These are phyloP conservation scores for Lolium perenne DNA, from an alignment of 176 grass and related monocot species.

Conservation along the genomic window DNA sequence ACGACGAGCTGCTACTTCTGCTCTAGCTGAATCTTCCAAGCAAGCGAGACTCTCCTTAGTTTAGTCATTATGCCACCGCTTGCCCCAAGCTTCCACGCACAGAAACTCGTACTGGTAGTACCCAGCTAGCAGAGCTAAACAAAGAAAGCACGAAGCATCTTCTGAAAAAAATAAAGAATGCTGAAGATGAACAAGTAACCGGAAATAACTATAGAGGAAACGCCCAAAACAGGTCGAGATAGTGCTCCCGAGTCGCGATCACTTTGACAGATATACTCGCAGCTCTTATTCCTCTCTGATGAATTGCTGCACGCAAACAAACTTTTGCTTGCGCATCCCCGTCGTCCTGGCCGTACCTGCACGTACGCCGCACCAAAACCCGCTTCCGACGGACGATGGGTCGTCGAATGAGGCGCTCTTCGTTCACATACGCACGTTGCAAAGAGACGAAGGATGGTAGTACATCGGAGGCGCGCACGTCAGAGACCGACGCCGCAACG, in stretches of 20 bases:
- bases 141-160: not conserved
- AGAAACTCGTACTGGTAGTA: not conserved
- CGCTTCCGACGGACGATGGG: constrained; percentile 9
- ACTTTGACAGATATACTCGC: not conserved
- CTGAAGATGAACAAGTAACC: no score
- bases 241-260: not conserved
- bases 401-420: not conserved
- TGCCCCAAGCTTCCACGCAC: constrained; percentile 19
- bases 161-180: not conserved
- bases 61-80: not conserved
- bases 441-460: not conserved
- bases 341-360: no score
- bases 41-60: constrained; percentile 34
- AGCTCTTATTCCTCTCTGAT: no score
- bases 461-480: constrained; percentile 7
- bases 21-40: constrained; percentile 28
- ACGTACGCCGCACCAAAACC: not conserved
- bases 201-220: not conserved
- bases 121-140: not conserved
- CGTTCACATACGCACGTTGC: not conserved
- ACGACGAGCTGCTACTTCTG: not conserved
- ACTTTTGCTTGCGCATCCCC: no score
- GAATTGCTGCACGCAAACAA: no score
- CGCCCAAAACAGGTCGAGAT: not conserved
- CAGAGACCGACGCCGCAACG: not conserved